phyloP scores from a whole-genome alignment of 1,284 basidiomycete species.

The Sporisorium iseilematis-ciliati region DNA sequence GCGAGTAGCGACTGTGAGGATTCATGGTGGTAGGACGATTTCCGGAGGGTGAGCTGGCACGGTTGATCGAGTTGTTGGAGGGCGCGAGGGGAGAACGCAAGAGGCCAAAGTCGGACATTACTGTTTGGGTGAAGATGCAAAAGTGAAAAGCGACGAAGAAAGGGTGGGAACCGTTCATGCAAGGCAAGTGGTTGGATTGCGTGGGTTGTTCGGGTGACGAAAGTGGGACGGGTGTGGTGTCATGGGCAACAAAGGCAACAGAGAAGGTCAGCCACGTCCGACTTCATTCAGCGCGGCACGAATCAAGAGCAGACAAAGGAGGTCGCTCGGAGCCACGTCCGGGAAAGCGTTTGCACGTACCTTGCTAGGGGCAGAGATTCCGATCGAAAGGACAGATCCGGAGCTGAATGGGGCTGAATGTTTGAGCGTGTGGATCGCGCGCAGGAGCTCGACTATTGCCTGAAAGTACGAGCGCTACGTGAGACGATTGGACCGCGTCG shows the following conservation, averaged over 20 bases:
- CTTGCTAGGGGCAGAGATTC: constrained; percentile 4
- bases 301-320: not conserved
- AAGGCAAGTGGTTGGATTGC: not conserved
- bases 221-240: not conserved
- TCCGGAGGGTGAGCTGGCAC: constrained; percentile 52
- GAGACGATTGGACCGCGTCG: not conserved
- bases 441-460: constrained; percentile 13
- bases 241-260: not conserved
- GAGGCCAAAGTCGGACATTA: constrained; percentile 59
- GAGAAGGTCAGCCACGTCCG: constrained; percentile 19
- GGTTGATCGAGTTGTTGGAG: constrained; percentile 45
- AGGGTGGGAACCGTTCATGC: not conserved
- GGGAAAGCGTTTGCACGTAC: constrained; percentile 13
- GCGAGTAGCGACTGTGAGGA: constrained; percentile 58
- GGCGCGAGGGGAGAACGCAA: constrained; percentile 56
- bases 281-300: constrained; percentile 15
- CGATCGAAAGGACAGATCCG: constrained; percentile 1
- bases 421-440: not conserved
- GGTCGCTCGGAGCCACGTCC: not conserved
- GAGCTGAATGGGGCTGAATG: not conserved
- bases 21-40: constrained; percentile 41
- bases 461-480: constrained; percentile 17
- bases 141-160: not conserved
- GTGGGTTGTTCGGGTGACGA: not conserved
- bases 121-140: constrained; percentile 4